Percentiles rank a stretch among this genome's conserved stretches.
phyloP scores from a whole-genome alignment of 208 protist species.

The Wallacemonas sp. region DNA sequence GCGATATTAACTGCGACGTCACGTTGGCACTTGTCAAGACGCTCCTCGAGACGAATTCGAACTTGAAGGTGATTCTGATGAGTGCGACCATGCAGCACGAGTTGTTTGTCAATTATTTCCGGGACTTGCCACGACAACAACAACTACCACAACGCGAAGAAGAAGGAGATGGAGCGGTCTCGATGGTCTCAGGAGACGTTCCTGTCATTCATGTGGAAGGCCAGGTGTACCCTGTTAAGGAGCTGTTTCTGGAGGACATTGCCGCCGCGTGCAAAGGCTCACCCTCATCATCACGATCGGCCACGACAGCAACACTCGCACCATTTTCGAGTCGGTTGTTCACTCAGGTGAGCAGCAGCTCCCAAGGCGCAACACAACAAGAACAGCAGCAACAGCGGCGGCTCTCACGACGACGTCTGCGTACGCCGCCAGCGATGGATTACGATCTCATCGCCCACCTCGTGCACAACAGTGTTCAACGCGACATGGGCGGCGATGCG shows the following conservation, averaged over 20 bases:
- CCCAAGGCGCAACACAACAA: too few relatives aligned
- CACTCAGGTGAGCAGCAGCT: too few relatives aligned
- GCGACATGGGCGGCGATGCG: conserved; percentile 42
- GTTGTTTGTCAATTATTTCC: conserved; percentile 98
- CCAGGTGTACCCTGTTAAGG: conserved; percentile 68
- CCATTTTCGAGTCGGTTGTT: conserved; percentile 58
- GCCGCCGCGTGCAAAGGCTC: conserved; percentile 15
- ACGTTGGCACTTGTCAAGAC: conserved; percentile 97
- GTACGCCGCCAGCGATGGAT: conserved; percentile 56
- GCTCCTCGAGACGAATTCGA: conserved; percentile 45
- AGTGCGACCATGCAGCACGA: conserved; percentile 98
- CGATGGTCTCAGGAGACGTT: too few relatives aligned
- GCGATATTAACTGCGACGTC: conserved; percentile 98
- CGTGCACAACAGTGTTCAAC: conserved; percentile 43
- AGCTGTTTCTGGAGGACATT: conserved; percentile 75
- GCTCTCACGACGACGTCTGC: too few relatives aligned
- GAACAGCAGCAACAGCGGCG: too few relatives aligned
- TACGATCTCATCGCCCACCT: conserved; percentile 81
- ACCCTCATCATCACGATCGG: neutral
- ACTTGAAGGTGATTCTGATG: conserved; percentile 98
- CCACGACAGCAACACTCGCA: conserved; percentile 6
- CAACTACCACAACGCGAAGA: too few relatives aligned
- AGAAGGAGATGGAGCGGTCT: neutral
- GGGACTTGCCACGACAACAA: too few relatives aligned
- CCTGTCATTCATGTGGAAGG: conserved; percentile 80